Evolutionary conservation across 495 filamentous ascomycete species (phyloP).

Genomic region (Antarctomyces pellizariae): DNA sequence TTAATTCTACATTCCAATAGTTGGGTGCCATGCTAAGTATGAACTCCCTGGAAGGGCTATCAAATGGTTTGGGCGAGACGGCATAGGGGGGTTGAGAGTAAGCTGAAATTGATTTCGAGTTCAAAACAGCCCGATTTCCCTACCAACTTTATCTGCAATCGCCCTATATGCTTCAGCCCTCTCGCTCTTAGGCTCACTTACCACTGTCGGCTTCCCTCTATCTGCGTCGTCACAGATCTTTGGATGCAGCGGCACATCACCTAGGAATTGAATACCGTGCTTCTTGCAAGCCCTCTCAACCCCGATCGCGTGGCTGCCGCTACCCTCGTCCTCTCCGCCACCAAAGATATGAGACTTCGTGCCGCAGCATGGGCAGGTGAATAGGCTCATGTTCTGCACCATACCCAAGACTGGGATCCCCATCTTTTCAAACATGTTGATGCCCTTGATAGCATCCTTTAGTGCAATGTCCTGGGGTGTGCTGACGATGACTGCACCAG

Average conservation of each 20-base stretch:
- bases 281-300: constrained; percentile 34
- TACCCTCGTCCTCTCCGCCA: constrained; percentile 20
- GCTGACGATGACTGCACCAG: constrained; percentile 73
- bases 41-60: no score
- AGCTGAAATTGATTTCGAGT: no score
- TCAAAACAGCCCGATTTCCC: no score
- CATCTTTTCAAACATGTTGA: constrained; percentile 78
- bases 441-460: constrained; percentile 68
- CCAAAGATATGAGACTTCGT: constrained; percentile 64
- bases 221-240: constrained; percentile 78
- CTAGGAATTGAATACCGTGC: constrained; percentile 50
- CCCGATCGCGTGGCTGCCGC: constrained; percentile 16
- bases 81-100: no score
- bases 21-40: no score
- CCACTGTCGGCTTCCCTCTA: constrained; percentile 72
- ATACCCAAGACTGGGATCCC: constrained; percentile 59
- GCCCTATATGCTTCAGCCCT: constrained; percentile 45
- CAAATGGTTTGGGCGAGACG: no score
- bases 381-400: constrained; percentile 87
- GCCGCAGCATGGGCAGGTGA: constrained; percentile 57
- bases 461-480: constrained; percentile 85
- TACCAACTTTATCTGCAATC: constrained; percentile 38
- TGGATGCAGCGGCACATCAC: constrained; percentile 75
- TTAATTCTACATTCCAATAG: no score
- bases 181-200: constrained; percentile 52